Evolutionary conservation across 306 rosid species (phyloP), one percentile per base, ranked within the genome.

Genomic region (Betula pendula): DNA sequence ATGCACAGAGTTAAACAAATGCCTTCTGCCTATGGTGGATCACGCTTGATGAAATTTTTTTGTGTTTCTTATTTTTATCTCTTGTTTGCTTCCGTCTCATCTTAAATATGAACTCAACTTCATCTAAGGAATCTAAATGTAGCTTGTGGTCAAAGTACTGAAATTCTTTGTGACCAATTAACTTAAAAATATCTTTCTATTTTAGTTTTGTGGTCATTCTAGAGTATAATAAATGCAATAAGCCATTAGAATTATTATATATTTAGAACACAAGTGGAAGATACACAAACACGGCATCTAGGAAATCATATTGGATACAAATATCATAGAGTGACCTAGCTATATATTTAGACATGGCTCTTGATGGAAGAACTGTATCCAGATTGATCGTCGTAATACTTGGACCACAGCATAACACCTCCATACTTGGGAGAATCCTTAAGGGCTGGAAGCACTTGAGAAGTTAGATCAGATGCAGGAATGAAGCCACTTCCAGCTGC

Each of bases 401-500:
- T 69, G 56, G 24, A 69, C 73, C 56, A 69, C 20, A 69, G 4
- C 74, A 48, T 27, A 24, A 48, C 59, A 9, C 74, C 74, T 48
- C 60, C 74, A 16, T 70, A 70, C 59, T 70, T 7, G 20, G 9
- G 0, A 13, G 74, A 70, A 42, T 44, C 42, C 58, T 70, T 70
- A 9, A 70, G 48, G 33, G 59, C 17, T 15, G 74, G 74, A 70
- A 70, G 74, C 13, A 47, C 25, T 70, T 43, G 8, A 15, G 74
- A 70, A 70, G 38, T 70, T 42, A 70, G 74, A 48, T 70, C 74
- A 15, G 29, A 8, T 10, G 42, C 16, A 14, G 74, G 58, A 25
- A 70, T 49, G 43, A 25, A 70, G 42, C 74, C 60, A 48, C 74
- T 48, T 43, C 74, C 74, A 47, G 44, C 74, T 70, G 74, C 74